These are phyloP conservation scores for Paralagenidium karlingii DNA, from an alignment of 352 stramenopile genomes.

Conservation along the genomic window DNA sequence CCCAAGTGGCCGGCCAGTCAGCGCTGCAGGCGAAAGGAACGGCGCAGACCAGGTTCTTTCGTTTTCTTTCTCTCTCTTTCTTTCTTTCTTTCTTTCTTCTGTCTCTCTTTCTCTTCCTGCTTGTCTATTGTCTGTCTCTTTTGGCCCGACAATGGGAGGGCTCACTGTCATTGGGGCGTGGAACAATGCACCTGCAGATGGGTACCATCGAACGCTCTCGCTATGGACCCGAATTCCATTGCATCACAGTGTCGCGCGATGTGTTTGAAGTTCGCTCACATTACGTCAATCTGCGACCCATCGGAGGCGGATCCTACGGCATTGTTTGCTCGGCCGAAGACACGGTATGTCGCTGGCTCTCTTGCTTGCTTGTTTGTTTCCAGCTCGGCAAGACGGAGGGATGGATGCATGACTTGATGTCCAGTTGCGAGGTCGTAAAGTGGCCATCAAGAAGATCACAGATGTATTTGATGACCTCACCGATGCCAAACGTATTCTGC, in stretches of 20 bases:
- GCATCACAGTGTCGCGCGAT: slow-evolving; percentile 67
- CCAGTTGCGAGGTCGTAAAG: slow-evolving; percentile 72
- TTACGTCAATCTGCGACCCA: slow-evolving; percentile 65
- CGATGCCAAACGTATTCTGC: slow-evolving; percentile 87
- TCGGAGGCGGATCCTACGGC: slow-evolving; percentile 83
- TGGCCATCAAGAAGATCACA: slow-evolving; percentile 89
- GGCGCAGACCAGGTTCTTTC: too few relatives aligned
- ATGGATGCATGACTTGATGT: neutral
- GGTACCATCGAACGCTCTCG: slow-evolving; percentile 46
- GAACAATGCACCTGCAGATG: slow-evolving; percentile 2
- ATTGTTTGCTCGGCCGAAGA: slow-evolving; percentile 89
- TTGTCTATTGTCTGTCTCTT: too few relatives aligned
- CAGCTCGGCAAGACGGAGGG: too few relatives aligned
- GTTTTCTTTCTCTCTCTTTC: too few relatives aligned
- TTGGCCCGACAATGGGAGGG: too few relatives aligned
- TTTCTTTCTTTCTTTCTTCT: too few relatives aligned
- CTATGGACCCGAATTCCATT: slow-evolving; percentile 70
- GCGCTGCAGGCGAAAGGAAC: too few relatives aligned
- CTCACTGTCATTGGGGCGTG: too few relatives aligned
- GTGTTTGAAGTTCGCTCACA: slow-evolving; percentile 75
- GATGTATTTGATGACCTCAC: slow-evolving; percentile 88
- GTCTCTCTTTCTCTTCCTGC: too few relatives aligned
- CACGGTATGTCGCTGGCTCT: slow-evolving; percentile 47
- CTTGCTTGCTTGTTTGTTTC: too few relatives aligned
- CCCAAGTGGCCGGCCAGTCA: too few relatives aligned